Base-by-base conservation (phyloP, 805 yeast genomes). In the Lachancea sp. region DNA sequence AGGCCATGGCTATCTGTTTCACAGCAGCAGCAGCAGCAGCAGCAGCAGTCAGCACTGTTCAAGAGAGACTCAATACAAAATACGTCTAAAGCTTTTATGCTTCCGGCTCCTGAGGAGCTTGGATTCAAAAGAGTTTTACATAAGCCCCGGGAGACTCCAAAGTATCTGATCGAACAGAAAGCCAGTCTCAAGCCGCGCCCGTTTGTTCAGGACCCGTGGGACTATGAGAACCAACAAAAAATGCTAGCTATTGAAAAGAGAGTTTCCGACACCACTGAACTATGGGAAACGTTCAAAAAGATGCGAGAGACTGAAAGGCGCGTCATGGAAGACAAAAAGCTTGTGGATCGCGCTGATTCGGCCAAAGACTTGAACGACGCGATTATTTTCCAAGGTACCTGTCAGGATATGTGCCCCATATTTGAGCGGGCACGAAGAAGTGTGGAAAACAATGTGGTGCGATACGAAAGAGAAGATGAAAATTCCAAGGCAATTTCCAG, bases 361-460 rank as follows among this genome's bases (percentile, higher is more conserved):
- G 78, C 88, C 35, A 88, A 89, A 63, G 81, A 82, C 45, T 70
- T 93, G n/a, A 81, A 78, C 49, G 95, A 91, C 49, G 99, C 98
- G 1, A 87, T 93, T 42, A 63, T 74, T 2, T 93, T 93, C 59
- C 77, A 78, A 47, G 99, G 99, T 2, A 76, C 95, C 1, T 93
- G 99, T 63, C 62, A 70, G 36, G 95, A 88, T 49, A 93, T 91
- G 98, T 93, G 99, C 63, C 98, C 99, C 0, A 77, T 79, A 0
- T 91, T 82, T 66, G 99, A 93, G 66, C 75, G 98, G 55, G 84
- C 90, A 1, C 75, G 95, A 59, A 75, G 99, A 66, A 77, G 84
- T 2, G 78, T 82, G 46, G 96, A 93, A 60, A 88, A 89, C 56
- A 90, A 90, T 54, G 93, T 89, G 31, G 82, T 85, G 46, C 71